Evolutionary conservation across 148 eudicot species (phyloP).

Genomic region (Beta vulgaris): DNA sequence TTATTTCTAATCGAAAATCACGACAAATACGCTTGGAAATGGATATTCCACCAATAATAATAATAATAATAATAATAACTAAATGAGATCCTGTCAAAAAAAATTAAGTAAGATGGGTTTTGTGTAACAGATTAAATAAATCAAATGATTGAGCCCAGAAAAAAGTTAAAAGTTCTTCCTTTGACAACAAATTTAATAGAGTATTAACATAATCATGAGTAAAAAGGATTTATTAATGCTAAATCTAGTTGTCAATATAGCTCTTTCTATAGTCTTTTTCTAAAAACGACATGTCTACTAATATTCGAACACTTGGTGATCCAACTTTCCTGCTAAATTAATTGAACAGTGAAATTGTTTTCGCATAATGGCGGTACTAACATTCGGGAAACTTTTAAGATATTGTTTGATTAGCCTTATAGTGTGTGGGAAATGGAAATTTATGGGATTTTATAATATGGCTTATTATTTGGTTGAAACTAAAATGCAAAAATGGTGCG

Average conservation of each 20-base stretch:
- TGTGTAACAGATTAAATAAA: conserved; percentile 4
- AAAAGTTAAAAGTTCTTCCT: conserved; percentile 5
- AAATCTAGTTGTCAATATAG: conserved; percentile 8
- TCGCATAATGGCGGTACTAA: neutral
- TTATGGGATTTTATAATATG: too few relatives aligned
- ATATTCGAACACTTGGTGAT: conserved; percentile 2
- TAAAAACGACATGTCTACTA: neutral
- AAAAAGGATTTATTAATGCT: conserved; percentile 11
- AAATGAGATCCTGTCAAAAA: neutral
- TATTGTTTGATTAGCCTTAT: too few relatives aligned
- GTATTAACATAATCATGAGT: conserved; percentile 3
- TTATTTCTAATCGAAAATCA: neutral
- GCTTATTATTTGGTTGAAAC: too few relatives aligned
- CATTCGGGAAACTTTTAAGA: too few relatives aligned
- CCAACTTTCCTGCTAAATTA: neutral
- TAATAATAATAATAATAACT: neutral
- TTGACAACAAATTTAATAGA: conserved; percentile 8
- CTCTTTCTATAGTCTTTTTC: neutral
- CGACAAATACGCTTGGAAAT: conserved; percentile 12
- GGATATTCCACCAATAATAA: conserved; percentile 7
- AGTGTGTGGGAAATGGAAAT: too few relatives aligned
- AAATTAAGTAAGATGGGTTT: neutral
- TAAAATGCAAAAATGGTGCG: too few relatives aligned
- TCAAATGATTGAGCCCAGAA: neutral
- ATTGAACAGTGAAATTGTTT: neutral